These are phyloP conservation scores for Cadophora sp. DNA, from an alignment of 2,329 filamentous ascomycete genomes.

Conservation along the genomic window DNA sequence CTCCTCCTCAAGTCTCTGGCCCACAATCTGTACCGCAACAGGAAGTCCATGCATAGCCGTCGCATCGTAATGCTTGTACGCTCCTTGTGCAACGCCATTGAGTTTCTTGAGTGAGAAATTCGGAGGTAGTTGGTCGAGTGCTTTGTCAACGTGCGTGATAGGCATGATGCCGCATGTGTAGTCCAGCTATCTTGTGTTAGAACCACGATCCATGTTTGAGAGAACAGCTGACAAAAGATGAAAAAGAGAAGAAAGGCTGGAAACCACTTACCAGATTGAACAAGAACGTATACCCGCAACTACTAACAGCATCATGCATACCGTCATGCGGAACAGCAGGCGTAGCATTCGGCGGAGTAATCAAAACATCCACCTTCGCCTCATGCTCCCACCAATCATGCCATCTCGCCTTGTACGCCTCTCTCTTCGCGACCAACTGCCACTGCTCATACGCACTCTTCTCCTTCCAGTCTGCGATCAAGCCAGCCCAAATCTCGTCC, in stretches of 20 bases:
- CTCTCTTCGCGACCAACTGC: slow-evolving; percentile 78
- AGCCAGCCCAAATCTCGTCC: slow-evolving; percentile 78
- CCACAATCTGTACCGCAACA: slow-evolving; percentile 66
- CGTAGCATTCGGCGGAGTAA: slow-evolving; percentile 88
- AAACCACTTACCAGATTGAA: slow-evolving; percentile 76
- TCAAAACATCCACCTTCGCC: slow-evolving; percentile 75
- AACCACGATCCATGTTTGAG: too few species aligned
- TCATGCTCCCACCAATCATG: slow-evolving; percentile 85
- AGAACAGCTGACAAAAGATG: too few species aligned
- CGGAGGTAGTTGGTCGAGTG: slow-evolving; percentile 68
- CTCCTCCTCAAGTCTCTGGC: slow-evolving; percentile 44
- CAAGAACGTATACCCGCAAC: slow-evolving; percentile 91
- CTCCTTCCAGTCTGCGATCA: slow-evolving; percentile 75
- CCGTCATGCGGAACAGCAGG: slow-evolving; percentile 86
- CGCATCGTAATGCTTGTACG: slow-evolving; percentile 86
- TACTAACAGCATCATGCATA: slow-evolving; percentile 85
- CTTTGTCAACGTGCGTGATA: slow-evolving; percentile 80
- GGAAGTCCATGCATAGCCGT: slow-evolving; percentile 85
- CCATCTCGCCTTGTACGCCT: slow-evolving; percentile 79
- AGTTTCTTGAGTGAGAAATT: slow-evolving; percentile 67
- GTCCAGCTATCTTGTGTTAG: slow-evolving; percentile 66
- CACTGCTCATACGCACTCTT: slow-evolving; percentile 82
- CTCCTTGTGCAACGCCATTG: slow-evolving; percentile 81
- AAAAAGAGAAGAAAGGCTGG: background rate
- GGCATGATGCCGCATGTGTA: slow-evolving; percentile 85